These are phyloP conservation scores for Olyra latifolia DNA, from an alignment of 176 grass and related monocot species.

Conservation along the genomic window DNA sequence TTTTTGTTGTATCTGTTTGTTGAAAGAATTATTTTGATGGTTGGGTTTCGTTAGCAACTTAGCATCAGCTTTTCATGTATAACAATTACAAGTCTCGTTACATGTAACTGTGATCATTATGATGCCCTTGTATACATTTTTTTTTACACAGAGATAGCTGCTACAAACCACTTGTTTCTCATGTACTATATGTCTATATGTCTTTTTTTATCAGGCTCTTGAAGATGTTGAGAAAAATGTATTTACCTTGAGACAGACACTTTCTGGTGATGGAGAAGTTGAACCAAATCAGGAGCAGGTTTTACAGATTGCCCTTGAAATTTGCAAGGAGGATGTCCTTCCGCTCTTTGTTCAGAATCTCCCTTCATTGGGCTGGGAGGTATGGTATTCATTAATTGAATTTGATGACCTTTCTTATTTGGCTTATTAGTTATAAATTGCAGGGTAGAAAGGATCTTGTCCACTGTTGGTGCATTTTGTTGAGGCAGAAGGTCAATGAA, in stretches of 20 bases:
- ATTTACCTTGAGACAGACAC: conserved; percentile 61
- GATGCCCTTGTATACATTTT: background rate
- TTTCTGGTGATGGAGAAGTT: conserved; percentile 84
- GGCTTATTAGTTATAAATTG: conserved; percentile 28
- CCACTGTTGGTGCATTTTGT: conserved; percentile 89
- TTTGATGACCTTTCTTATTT: background rate
- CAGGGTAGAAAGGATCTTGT: conserved; percentile 96
- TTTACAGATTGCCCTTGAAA: conserved; percentile 80
- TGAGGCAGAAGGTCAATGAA: conserved; percentile 84
- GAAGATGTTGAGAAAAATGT: conserved; percentile 94
- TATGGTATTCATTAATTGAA: conserved; percentile 42
- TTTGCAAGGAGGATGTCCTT: conserved; percentile 87
- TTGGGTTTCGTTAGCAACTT: background rate
- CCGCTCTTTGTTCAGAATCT: conserved; percentile 90
- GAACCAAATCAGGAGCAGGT: conserved; percentile 92
- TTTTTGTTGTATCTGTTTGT: background rate
- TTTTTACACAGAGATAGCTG: background rate
- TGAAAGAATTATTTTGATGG: background rate
- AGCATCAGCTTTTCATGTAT: background rate
- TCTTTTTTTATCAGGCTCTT: conserved; percentile 55
- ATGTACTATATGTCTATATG: background rate
- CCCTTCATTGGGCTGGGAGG: conserved; percentile 92
- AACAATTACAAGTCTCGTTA: background rate
- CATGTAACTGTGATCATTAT: conserved; percentile 1
- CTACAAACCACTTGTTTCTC: background rate